Percentiles rank a stretch among this genome's conserved stretches.
These are phyloP conservation scores for Clitoria ternatea DNA, from an alignment of 306 rosid genomes.

Conservation along the genomic window DNA sequence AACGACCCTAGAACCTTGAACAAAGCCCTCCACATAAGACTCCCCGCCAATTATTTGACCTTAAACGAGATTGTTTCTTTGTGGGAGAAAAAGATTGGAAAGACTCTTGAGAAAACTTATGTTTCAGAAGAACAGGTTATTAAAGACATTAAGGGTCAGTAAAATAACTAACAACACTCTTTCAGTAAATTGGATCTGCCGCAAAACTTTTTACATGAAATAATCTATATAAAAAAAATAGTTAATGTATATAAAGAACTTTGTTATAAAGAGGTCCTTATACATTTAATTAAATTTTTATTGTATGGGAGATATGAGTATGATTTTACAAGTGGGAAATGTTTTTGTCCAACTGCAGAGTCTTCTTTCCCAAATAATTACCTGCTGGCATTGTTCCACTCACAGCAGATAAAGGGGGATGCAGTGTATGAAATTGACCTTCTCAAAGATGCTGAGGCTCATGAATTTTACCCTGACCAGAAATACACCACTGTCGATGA, in stretches of 20 bases:
- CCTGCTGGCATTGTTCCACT: conserved; percentile 30
- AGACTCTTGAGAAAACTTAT: conserved; percentile 30
- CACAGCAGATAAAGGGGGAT: conserved; percentile 38
- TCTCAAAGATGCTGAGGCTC: conserved; percentile 36
- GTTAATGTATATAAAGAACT: too few relatives aligned
- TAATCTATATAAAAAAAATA: too few relatives aligned
- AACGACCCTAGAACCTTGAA: conserved; percentile 49
- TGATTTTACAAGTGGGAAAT: background rate
- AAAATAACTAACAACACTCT: background rate
- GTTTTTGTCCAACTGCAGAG: conserved; percentile 15
- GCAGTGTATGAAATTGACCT: conserved; percentile 41
- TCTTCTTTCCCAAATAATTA: conserved; percentile 33
- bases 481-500: conserved; percentile 36
- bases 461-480: conserved; percentile 36
- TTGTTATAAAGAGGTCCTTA: too few relatives aligned
- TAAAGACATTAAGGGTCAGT: conserved; percentile 37
- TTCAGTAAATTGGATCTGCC: too few relatives aligned
- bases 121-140: conserved; percentile 39
- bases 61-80: conserved; percentile 30
- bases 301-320: background rate
- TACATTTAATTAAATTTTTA: too few relatives aligned
- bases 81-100: conserved; percentile 51
- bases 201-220: too few relatives aligned
- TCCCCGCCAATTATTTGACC: conserved; percentile 35
- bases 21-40: conserved; percentile 36